Conservation (phyloP, 2,329 filamentous ascomycete genomes). For the Phialocephala sp. region DNA sequence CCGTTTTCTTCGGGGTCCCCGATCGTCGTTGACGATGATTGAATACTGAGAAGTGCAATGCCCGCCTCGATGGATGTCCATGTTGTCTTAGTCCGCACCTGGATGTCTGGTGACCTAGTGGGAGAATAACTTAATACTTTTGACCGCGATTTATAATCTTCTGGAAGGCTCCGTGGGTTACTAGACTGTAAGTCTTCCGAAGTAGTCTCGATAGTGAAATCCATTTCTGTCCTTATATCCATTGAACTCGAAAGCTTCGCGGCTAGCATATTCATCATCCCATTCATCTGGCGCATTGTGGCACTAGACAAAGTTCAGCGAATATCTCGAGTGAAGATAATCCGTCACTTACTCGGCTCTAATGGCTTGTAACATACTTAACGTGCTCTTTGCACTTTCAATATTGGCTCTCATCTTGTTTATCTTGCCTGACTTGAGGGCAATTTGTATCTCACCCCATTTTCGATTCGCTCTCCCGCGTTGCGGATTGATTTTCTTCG, state of each 20-base stretch:
- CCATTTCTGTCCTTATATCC: too few relatives aligned
- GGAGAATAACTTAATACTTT: not conserved
- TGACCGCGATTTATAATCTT: too few relatives aligned
- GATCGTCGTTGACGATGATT: not conserved
- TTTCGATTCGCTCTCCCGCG: constrained; percentile 11
- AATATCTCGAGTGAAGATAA: not conserved
- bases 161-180: not conserved
- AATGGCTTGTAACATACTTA: constrained; percentile 18
- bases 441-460: constrained; percentile 18
- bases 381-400: constrained; percentile 14
- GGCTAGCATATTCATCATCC: constrained; percentile 7
- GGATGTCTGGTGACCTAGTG: not conserved
- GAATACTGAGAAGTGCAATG: constrained; percentile 4
- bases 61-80: not conserved
- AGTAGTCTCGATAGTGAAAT: too few relatives aligned
- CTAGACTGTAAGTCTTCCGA: too few relatives aligned
- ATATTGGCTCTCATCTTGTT: constrained; percentile 16
- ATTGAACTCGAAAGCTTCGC: not conserved
- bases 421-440: constrained; percentile 22
- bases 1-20: not conserved
- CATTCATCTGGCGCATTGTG: constrained; percentile 8
- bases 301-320: not conserved
- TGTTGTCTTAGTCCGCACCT: not conserved
- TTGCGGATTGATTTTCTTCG: not conserved
- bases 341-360: not conserved